phyloP scores from a whole-genome alignment of 371 early-diverging fungal genomes.

The Blakeslea trispora region DNA sequence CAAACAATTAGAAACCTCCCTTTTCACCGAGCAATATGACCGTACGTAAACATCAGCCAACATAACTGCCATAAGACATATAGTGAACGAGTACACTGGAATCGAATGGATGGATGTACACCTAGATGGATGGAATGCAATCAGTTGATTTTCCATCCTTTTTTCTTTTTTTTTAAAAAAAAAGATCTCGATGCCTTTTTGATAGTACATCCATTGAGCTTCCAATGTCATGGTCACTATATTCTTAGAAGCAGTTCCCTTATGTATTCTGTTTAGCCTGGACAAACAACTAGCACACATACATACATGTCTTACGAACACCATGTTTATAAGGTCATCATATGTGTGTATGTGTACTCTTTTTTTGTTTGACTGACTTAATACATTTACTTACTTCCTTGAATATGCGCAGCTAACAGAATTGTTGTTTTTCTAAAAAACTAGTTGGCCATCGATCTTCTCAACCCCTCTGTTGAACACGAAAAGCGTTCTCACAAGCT shows the following conservation, averaged over 20 bases:
- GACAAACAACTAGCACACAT: no score
- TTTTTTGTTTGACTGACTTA: no score
- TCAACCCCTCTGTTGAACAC: conserved; percentile 94
- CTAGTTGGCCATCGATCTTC: conserved; percentile 98
- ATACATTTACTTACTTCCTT: no score
- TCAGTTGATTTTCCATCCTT: neutral
- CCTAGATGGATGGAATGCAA: conserved; percentile 22
- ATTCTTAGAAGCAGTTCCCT: no score
- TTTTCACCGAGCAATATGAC: conserved; percentile 47
- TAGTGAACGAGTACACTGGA: neutral
- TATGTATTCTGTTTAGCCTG: no score
- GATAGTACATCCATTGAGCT: neutral
- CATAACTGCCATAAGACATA: neutral
- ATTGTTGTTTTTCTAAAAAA: conserved; percentile 6
- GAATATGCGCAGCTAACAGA: no score
- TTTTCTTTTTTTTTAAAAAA: neutral
- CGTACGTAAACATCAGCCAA: conserved; percentile 25
- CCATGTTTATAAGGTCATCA: no score
- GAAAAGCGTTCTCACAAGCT: conserved; percentile 97
- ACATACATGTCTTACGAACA: no score
- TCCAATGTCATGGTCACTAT: neutral
- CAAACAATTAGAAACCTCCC: conserved; percentile 22
- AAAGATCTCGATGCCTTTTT: no score
- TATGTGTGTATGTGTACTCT: no score
- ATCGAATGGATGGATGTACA: conserved; percentile 13